Percentiles rank a stretch among this genome's conserved stretches.
phyloP scores from a whole-genome alignment of 139 green algal genomes.

The Chlorella sp. region DNA sequence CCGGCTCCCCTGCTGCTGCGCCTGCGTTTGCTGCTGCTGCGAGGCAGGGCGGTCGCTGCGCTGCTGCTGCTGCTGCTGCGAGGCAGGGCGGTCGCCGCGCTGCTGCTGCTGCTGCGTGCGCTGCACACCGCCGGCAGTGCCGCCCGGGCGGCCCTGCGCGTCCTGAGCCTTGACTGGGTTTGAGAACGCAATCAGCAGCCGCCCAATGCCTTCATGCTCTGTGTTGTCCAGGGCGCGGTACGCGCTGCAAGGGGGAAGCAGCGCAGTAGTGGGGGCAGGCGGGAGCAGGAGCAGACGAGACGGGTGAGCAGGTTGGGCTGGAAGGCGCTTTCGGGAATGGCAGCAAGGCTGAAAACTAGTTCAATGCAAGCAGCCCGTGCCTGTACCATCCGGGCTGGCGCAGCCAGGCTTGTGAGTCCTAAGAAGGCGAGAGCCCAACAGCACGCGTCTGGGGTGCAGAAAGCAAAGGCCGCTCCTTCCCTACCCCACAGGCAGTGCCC shows the following conservation, averaged over 20 bases:
- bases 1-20: neutral
- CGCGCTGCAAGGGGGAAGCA: slow-evolving; percentile 43
- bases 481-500: neutral
- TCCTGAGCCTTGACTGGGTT: slow-evolving; percentile 63
- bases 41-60: neutral
- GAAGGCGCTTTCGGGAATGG: neutral
- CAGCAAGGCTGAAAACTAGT: neutral
- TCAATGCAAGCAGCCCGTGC: neutral
- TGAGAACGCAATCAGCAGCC: slow-evolving; percentile 63
- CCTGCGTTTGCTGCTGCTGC: neutral
- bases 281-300: neutral
- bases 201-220: slow-evolving; percentile 55
- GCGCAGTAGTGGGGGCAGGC: neutral
- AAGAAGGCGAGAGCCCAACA: neutral
- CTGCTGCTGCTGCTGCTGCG: neutral
- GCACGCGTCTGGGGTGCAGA: too few species aligned
- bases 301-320: neutral
- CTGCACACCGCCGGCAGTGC: neutral
- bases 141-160: neutral
- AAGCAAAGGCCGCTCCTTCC: too few species aligned
- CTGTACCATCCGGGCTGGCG: neutral
- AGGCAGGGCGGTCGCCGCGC: neutral
- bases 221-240: slow-evolving; percentile 50
- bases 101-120: slow-evolving; percentile 24
- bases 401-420: neutral